A percentile compares a stretch with the other conserved stretches of the same genome.
Conservation (phyloP, 495 filamentous ascomycete genomes). For the Hypoxylon fragiforme region DNA sequence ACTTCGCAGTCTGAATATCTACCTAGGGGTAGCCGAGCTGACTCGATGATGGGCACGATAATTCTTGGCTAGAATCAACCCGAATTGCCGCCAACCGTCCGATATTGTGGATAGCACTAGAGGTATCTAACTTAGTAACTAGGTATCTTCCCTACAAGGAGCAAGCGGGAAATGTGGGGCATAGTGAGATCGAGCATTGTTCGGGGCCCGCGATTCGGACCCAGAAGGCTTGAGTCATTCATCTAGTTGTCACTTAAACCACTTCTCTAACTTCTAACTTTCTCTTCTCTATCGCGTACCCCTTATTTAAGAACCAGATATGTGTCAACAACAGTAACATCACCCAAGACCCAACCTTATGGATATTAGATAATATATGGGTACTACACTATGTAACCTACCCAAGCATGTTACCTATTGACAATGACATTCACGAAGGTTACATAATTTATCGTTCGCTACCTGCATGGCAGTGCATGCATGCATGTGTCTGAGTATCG, state of each 20-base stretch:
- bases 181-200: no score
- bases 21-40: not conserved
- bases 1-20: not conserved
- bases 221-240: slow-evolving; percentile 31
- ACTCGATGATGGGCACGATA: slow-evolving; percentile 11
- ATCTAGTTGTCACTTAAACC: not conserved
- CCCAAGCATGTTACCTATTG: not conserved
- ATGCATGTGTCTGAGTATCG: no score
- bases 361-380: no score
- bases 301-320: not conserved
- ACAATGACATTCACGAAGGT: not conserved
- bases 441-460: no score
- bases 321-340: not conserved
- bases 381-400: no score
- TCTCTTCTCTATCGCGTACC: slow-evolving; percentile 4
- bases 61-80: not conserved
- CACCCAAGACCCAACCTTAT: not conserved
- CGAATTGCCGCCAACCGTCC: slow-evolving; percentile 21
- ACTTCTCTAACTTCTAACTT: slow-evolving; percentile 3
- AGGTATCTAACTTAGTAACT: not conserved
- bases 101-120: slow-evolving; percentile 25
- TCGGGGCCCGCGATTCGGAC: slow-evolving; percentile 29
- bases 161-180: not conserved
- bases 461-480: no score
- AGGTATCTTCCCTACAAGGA: not conserved